Evolutionary conservation across 179 eudicot genomes (phyloP).

Genomic region (Actinidia polygama): DNA sequence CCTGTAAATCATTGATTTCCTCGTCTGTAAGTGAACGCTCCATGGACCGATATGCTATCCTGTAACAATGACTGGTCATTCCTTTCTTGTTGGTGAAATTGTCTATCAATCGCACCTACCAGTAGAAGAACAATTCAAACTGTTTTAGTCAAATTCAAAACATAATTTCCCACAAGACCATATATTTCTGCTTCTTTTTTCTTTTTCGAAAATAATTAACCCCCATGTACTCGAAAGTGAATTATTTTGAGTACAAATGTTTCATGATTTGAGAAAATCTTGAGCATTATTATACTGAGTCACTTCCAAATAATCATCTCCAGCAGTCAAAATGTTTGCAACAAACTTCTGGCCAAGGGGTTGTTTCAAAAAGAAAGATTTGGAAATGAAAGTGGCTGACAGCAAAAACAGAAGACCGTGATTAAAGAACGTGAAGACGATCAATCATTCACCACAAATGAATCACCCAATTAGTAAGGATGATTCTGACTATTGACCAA

Average conservation of each 20-base stretch:
- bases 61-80: conserved; percentile 91
- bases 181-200: neutral
- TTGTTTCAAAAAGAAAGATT: no score
- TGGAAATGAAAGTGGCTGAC: no score
- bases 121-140: neutral
- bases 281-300: neutral
- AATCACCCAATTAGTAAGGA: neutral
- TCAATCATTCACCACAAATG: neutral
- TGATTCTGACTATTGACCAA: neutral
- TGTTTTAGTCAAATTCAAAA: neutral
- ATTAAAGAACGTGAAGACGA: neutral
- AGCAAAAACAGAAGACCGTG: neutral
- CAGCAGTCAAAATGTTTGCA: no score
- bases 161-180: neutral
- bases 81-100: conserved; percentile 87
- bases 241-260: neutral
- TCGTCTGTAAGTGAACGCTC: conserved; percentile 90
- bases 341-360: no score
- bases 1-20: conserved; percentile 90
- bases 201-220: neutral
- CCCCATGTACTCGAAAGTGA: neutral
- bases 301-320: no score
- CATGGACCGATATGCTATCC: conserved; percentile 92
- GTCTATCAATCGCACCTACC: conserved; percentile 69
- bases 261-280: neutral